phyloP scores from a whole-genome alignment of 2,329 filamentous ascomycete species.

The Fusarium abutilonis region DNA sequence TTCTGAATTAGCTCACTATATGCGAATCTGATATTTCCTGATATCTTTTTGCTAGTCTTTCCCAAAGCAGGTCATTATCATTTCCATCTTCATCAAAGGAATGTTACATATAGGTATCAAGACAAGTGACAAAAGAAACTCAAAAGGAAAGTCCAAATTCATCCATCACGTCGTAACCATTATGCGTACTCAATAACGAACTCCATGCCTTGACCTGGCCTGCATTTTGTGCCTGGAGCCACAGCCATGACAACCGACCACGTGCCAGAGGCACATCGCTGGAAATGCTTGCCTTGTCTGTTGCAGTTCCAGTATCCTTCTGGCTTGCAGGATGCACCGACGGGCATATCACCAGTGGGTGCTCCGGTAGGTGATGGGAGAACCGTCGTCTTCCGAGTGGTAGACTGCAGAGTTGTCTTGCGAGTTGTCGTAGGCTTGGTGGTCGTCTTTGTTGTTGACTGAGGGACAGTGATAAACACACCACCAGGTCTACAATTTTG shows the following conservation, averaged over 20 bases:
- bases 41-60: not conserved
- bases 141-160: not conserved
- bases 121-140: not conserved
- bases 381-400: conserved; percentile 24
- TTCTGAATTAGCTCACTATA: too few relatives aligned
- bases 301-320: conserved; percentile 37
- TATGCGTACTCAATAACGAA: conserved; percentile 31
- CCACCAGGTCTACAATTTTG: conserved; percentile 12
- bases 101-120: not conserved
- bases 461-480: conserved; percentile 21
- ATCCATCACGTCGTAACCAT: conserved; percentile 4
- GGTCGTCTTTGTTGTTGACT: conserved; percentile 20
- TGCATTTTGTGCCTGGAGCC: conserved; percentile 63
- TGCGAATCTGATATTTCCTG: too few relatives aligned
- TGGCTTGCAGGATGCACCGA: conserved; percentile 42
- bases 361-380: conserved; percentile 21
- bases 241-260: conserved; percentile 62
- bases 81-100: not conserved
- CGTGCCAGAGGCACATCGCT: conserved; percentile 66
- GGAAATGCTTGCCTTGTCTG: conserved; percentile 53
- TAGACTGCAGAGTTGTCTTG: conserved; percentile 21
- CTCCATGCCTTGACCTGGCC: conserved; percentile 44
- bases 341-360: conserved; percentile 20
- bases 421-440: conserved; percentile 27
- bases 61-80: not conserved